A percentile compares a stretch with the other conserved stretches of the same genome.
phyloP scores from a whole-genome alignment of 352 stramenopile species.

The Phytopythium boreale region DNA sequence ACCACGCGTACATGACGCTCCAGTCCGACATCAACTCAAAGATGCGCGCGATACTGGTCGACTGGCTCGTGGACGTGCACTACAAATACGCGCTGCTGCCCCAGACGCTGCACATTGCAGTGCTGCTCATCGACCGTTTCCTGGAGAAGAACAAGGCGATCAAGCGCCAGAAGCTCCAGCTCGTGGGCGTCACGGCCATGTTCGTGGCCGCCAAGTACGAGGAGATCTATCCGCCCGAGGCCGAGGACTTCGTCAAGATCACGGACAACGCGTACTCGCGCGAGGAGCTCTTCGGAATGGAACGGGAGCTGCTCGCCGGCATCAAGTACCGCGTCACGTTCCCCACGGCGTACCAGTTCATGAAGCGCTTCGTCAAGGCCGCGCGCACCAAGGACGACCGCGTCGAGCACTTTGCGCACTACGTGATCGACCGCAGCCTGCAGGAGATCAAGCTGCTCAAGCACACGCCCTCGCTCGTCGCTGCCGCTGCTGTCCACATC shows the following conservation, averaged over 20 bases:
- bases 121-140: constrained; percentile 80
- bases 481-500: constrained; percentile 96
- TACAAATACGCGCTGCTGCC: constrained; percentile 78
- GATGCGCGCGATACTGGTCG: constrained; percentile 99
- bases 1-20: constrained; percentile 68
- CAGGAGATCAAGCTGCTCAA: constrained; percentile 99
- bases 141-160: constrained; percentile 72
- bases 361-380: constrained; percentile 86
- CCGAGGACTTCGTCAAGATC: constrained; percentile 95
- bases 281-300: constrained; percentile 80
- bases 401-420: constrained; percentile 93
- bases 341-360: constrained; percentile 82
- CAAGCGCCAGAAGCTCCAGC: constrained; percentile 88
- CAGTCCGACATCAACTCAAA: constrained; percentile 99
- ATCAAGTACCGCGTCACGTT: constrained; percentile 81
- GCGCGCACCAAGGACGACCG: constrained; percentile 67
- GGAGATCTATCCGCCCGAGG: constrained; percentile 95
- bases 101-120: constrained; percentile 83
- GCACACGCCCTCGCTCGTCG: constrained; percentile 96
- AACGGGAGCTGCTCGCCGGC: constrained; percentile 68
- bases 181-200: constrained; percentile 95
- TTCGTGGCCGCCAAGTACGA: constrained; percentile 98
- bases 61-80: constrained; percentile 97
- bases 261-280: constrained; percentile 94
- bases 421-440: constrained; percentile 97